phyloP scores from a whole-genome alignment of 2,329 filamentous ascomycete genomes.

The Alternaria ethzedia region DNA sequence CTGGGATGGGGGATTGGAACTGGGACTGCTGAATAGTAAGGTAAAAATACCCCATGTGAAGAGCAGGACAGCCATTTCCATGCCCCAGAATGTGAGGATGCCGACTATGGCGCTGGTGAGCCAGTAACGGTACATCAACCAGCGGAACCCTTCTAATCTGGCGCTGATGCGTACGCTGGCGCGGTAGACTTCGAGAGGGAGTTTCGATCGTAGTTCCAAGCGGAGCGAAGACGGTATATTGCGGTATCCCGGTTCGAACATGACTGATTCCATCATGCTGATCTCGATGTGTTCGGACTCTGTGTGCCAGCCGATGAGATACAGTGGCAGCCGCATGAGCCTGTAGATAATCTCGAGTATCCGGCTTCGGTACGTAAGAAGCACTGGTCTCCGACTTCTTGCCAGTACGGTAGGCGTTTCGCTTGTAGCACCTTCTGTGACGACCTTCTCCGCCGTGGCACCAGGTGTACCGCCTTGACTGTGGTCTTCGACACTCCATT shows the following conservation, averaged over 20 bases:
- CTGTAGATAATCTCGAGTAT: conserved; percentile 37
- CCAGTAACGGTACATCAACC: conserved; percentile 83
- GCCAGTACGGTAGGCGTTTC: conserved; percentile 43
- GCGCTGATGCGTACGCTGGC: conserved; percentile 74
- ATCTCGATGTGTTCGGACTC: conserved; percentile 71
- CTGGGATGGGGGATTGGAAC: background rate
- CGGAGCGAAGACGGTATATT: conserved; percentile 61
- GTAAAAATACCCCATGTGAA: conserved; percentile 68
- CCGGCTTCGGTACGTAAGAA: conserved; percentile 77
- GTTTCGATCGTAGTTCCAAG: conserved; percentile 73
- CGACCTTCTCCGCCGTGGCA: conserved; percentile 11
- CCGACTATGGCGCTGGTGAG: conserved; percentile 72
- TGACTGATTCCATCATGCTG: conserved; percentile 74
- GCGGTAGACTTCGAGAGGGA: conserved; percentile 77
- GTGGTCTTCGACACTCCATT: conserved; percentile 36
- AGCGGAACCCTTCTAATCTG: conserved; percentile 73
- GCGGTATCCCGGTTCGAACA: conserved; percentile 64
- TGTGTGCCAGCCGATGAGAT: conserved; percentile 68
- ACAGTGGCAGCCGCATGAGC: conserved; percentile 63
- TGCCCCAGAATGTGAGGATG: conserved; percentile 75
- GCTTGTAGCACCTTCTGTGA: background rate
- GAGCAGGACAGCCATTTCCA: conserved; percentile 72
- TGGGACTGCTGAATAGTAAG: conserved; percentile 43
- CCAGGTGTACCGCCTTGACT: conserved; percentile 20
- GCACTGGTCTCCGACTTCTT: conserved; percentile 72